Evolutionary conservation across 2,329 filamentous ascomycete genomes (phyloP).

Genomic region (Neofusicoccum sp.): DNA sequence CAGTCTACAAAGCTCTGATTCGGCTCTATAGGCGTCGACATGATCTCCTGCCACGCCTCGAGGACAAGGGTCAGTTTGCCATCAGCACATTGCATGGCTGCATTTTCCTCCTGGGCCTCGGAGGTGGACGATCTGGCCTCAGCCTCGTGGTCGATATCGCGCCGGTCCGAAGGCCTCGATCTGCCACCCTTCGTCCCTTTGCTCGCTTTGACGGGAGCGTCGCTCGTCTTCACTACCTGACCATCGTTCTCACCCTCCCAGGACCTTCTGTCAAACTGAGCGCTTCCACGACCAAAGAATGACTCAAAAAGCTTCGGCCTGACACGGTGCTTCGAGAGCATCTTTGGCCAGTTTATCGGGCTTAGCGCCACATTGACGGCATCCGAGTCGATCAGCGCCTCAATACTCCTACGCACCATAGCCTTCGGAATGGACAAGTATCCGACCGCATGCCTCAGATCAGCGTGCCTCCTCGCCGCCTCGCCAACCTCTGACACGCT

Average conservation of each 20-base stretch:
- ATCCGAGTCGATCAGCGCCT: neutral
- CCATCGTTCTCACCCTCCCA: no score
- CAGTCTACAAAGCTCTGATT: neutral
- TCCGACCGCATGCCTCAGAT: neutral
- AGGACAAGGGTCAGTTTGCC: neutral
- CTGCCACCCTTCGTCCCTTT: no score
- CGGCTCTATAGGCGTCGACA: neutral
- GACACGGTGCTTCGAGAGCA: neutral
- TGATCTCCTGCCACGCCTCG: neutral
- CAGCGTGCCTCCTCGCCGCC: neutral
- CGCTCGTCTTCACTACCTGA: no score
- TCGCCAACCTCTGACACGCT: neutral
- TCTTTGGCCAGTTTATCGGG: neutral
- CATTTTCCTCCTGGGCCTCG: no score
- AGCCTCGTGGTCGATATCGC: neutral
- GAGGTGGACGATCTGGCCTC: neutral
- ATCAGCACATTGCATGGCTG: neutral
- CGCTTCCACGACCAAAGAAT: neutral
- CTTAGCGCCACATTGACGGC: neutral
- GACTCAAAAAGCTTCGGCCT: neutral
- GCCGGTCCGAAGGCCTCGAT: no score
- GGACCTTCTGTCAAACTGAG: no score
- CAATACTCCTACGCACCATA: neutral
- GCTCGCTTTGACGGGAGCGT: no score
- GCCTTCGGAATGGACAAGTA: neutral